Percentiles rank a stretch among this genome's conserved stretches.
Evolutionary conservation across 2,329 filamentous ascomycete genomes (phyloP).

Genomic region (Exophiala calicioides): DNA sequence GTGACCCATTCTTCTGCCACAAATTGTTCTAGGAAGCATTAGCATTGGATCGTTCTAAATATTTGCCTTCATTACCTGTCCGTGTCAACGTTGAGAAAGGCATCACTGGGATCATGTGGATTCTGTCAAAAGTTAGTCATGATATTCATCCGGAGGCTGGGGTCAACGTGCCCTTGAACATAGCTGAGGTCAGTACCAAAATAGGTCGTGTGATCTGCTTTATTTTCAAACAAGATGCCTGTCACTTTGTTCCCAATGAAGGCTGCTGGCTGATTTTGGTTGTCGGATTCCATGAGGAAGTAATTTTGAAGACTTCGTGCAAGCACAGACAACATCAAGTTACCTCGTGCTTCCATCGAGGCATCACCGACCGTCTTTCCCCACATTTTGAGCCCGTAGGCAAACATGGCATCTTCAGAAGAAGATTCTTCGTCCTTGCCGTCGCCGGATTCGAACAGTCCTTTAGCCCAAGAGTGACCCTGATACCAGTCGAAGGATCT

Average conservation of each 20-base stretch:
- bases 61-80: too few species aligned
- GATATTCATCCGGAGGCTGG: slow-evolving; percentile 19
- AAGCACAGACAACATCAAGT: slow-evolving; percentile 80
- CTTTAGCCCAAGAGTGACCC: slow-evolving; percentile 87
- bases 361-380: slow-evolving; percentile 72
- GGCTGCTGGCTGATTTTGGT: slow-evolving; percentile 69
- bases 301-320: slow-evolving; percentile 73
- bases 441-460: slow-evolving; percentile 54
- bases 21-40: slow-evolving; percentile 55
- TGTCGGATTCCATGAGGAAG: slow-evolving; percentile 74
- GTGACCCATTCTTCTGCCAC: slow-evolving; percentile 80
- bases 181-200: slow-evolving; percentile 74
- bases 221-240: slow-evolving; percentile 85
- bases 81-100: slow-evolving; percentile 70
- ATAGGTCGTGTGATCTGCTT: slow-evolving; percentile 88
- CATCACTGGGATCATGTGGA: slow-evolving; percentile 79
- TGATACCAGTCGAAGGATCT: slow-evolving; percentile 92
- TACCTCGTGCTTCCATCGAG: slow-evolving; percentile 78
- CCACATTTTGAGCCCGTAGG: slow-evolving; percentile 93
- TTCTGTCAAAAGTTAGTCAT: slow-evolving; percentile 53
- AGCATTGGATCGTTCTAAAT: too few species aligned
- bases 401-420: slow-evolving; percentile 85
- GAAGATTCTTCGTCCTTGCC: slow-evolving; percentile 71
- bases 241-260: slow-evolving; percentile 77
- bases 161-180: slow-evolving; percentile 57